A percentile compares a stretch with the other conserved stretches of the same genome.
phyloP scores from a whole-genome alignment of 2,329 filamentous ascomycete genomes.

The Fusarium brachygibbosum region DNA sequence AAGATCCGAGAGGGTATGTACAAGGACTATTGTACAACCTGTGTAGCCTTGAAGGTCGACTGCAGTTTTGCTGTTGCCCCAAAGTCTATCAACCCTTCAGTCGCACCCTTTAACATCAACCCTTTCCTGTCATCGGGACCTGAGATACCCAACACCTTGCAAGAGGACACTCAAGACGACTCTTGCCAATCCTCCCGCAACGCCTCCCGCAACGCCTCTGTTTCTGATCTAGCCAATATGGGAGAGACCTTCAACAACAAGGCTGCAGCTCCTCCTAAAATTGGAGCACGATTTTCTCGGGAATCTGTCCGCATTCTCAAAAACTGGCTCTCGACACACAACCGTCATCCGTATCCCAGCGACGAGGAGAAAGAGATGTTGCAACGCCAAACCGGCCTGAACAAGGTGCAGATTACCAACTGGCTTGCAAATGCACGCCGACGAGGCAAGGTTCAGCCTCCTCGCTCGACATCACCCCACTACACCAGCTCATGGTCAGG shows the following conservation, averaged over 20 bases:
- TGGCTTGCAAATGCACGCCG: conserved; percentile 93
- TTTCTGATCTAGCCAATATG: conserved; percentile 48
- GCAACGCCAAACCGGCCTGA: conserved; percentile 83
- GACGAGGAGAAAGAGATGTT: conserved; percentile 88
- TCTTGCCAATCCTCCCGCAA: conserved; percentile 45
- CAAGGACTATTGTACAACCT: conserved; percentile 73
- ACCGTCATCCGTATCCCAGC: conserved; percentile 86
- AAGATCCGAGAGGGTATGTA: conserved; percentile 70
- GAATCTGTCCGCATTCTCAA: conserved; percentile 85
- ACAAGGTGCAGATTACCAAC: conserved; percentile 86
- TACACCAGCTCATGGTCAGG: conserved; percentile 69
- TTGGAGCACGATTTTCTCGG: conserved; percentile 81
- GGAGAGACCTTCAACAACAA: conserved; percentile 49
- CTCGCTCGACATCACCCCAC: conserved; percentile 77
- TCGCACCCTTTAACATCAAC: conserved; percentile 60
- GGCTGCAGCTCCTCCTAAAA: conserved; percentile 65
- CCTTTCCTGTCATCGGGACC: conserved; percentile 62
- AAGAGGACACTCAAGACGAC: conserved; percentile 48
- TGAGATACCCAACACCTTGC: conserved; percentile 55
- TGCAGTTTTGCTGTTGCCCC: conserved; percentile 67
- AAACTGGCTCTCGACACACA: conserved; percentile 85
- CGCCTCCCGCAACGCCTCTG: conserved; percentile 47
- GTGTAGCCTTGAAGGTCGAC: conserved; percentile 69
- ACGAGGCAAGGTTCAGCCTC: conserved; percentile 80
- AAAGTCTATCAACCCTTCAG: conserved; percentile 53